Percentiles rank a stretch among this genome's conserved stretches.
These are phyloP conservation scores for Incumbomyces delicatus DNA, from an alignment of 2,329 filamentous ascomycete genomes.

Conservation along the genomic window DNA sequence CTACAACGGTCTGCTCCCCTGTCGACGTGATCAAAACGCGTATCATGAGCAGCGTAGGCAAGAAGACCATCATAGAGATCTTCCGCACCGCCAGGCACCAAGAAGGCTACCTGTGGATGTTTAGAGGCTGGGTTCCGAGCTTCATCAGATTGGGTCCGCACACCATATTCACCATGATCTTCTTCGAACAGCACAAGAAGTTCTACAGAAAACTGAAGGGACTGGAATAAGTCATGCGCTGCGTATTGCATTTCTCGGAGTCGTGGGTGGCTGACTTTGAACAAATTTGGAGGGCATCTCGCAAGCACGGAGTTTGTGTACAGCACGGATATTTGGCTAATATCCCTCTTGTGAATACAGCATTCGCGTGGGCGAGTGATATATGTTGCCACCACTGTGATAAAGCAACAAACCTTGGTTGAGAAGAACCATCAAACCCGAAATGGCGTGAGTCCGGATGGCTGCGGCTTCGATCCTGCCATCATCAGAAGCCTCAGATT, in stretches of 20 bases:
- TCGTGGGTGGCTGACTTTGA: no score
- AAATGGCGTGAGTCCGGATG: no score
- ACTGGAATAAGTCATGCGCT: slow-evolving; percentile 8
- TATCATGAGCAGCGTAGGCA: slow-evolving; percentile 48
- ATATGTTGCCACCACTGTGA: no score
- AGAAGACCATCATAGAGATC: slow-evolving; percentile 36
- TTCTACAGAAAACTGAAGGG: slow-evolving; percentile 42
- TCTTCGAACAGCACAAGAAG: slow-evolving; percentile 60
- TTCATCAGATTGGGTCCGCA: slow-evolving; percentile 57
- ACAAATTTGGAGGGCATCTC: not conserved
- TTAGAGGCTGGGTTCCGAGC: slow-evolving; percentile 58
- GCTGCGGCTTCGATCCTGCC: no score
- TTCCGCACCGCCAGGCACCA: slow-evolving; percentile 45
- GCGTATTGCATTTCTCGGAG: no score
- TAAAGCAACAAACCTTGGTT: no score
- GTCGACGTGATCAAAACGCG: slow-evolving; percentile 59
- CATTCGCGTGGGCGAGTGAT: no score
- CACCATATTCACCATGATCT: slow-evolving; percentile 57
- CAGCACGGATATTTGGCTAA: not conserved
- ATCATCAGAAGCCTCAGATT: no score
- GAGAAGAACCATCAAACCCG: no score
- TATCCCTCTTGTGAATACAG: no score
- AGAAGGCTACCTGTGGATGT: slow-evolving; percentile 55
- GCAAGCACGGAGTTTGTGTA: not conserved
- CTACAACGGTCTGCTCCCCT: slow-evolving; percentile 57